Evolutionary conservation across 306 rosid species (phyloP), one percentile per base, ranked within the genome.

Genomic region (Lathyrus oleraceus): DNA sequence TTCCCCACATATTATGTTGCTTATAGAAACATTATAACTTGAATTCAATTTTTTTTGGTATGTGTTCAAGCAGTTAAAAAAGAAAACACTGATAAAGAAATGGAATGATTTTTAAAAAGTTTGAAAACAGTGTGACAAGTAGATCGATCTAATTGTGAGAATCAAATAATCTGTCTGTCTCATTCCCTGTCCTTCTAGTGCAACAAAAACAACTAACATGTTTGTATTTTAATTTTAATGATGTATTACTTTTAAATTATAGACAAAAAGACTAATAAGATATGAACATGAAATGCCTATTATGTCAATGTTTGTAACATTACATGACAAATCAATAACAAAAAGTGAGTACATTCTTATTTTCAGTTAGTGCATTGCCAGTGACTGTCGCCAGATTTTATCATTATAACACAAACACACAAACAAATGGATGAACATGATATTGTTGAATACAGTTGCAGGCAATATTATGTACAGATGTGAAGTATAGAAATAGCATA

Each of bases 11-110:
- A 85, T 82, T 70, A 28, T 74, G 84, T 86, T 86, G 68, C 96
- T 90, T 58, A 83, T 76, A 23, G 97, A 90, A 63, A 88, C 98
- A 72, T 85, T 93, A 72, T 90, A 90, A 75, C 93, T 88, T 70
- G 96, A 90, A 61, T 93, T 93, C 97, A 93, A 88, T 20, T 52
- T 52, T 20, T 52, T n/a, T n/a, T n/a, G n/a, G n/a, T n/a, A n/a
- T n/a, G n/a, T n/a, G n/a, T n/a, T n/a, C n/a, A n/a, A n/a, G n/a
- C n/a, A n/a, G n/a, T n/a, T n/a, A n/a, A n/a, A n/a, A n/a, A n/a
- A n/a, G n/a, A n/a, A n/a, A n/a, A n/a, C n/a, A n/a, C n/a, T n/a
- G n/a, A n/a, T n/a, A n/a, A n/a, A n/a, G n/a, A n/a, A n/a, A n/a
- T n/a, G n/a, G n/a, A n/a, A n/a, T n/a, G n/a, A n/a, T n/a, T n/a